phyloP scores from a whole-genome alignment of 768 basidiomycete species.

The Suillus discolor region DNA sequence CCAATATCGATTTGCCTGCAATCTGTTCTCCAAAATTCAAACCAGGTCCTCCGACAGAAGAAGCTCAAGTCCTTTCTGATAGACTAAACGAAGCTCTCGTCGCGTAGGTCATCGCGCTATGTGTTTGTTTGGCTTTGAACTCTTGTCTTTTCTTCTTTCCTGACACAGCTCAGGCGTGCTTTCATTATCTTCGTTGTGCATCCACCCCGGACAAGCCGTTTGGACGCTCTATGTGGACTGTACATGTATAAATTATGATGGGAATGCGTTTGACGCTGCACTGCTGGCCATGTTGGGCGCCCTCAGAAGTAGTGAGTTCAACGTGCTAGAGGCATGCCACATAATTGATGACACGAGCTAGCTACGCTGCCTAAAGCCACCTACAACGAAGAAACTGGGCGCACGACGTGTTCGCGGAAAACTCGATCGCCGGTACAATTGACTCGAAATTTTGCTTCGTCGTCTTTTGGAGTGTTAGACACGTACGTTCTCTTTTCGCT shows the following conservation, averaged over 20 bases:
- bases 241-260: slow-evolving; percentile 96
- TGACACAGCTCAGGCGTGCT: slow-evolving; percentile 62
- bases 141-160: slow-evolving; percentile 1
- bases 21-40: slow-evolving; percentile 94
- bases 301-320: slow-evolving; percentile 73
- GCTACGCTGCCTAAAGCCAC: slow-evolving; percentile 71
- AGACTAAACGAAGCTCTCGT: slow-evolving; percentile 77
- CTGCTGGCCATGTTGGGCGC: slow-evolving; percentile 88
- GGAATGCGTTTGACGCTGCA: slow-evolving; percentile 91
- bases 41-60: slow-evolving; percentile 92
- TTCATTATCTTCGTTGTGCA: slow-evolving; percentile 70
- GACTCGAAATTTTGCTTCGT: slow-evolving; percentile 23
- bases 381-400: slow-evolving; percentile 64
- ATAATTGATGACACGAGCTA: slow-evolving; percentile 30
- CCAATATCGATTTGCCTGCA: slow-evolving; percentile 92
- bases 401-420: slow-evolving; percentile 61
- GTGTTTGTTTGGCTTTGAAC: not conserved
- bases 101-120: slow-evolving; percentile 48
- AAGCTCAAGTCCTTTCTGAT: slow-evolving; percentile 90
- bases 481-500: not conserved
- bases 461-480: slow-evolving; percentile 3
- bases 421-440: slow-evolving; percentile 48
- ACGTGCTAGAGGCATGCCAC: not conserved
- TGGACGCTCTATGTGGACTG: slow-evolving; percentile 96
- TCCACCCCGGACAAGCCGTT: slow-evolving; percentile 75